Evolutionary conservation across 2,329 filamentous ascomycete genomes (phyloP), one percentile per base, ranked within the genome.

Genomic region (Aspergillus carbonarius): DNA sequence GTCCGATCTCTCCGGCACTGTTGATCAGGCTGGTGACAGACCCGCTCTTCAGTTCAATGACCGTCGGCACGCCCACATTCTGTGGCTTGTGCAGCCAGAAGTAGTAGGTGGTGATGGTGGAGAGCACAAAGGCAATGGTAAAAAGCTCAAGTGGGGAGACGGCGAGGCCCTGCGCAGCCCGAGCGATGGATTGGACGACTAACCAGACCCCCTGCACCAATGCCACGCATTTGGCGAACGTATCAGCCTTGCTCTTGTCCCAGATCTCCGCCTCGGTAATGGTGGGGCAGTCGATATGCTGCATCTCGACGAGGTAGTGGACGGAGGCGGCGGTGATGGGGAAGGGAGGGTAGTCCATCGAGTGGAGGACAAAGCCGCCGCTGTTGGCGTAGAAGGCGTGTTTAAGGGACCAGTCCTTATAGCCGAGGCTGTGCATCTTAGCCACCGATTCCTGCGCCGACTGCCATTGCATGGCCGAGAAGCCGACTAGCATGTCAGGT

Each of bases 71-170:
- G 3, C 35, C 46, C 13, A 55, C 54, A 13, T 49, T 49, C 44
- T 55, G 54, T 4, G 54, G 54, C 54, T 55, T 55, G 12, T 55
- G 20, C 42, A 55, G 30, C 54, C 54, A 55, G 35, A 55, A 55
- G 20, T 48, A 55, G 30, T 48, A 55, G 10, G 42, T 55, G 15
- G 18, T 48, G 20, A 55, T 48, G 7, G 54, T 55, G 15, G 42
- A 55, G 13, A 55, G 27, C 7, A 55, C 46, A 20, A 55, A 55
- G 0, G 42, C 44, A 9, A 55, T 37, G 15, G 54, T 49, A 32
- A 49, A 48, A 17, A 55, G 54, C 44, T 55, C 54, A 1, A 55
- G 46, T 3, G 54, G 44, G n/a, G 18, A 37, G 17, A 55, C 42
- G 10, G 42, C 44, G 13, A 55, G 44, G 32, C 32, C 54, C 18